Conservation (phyloP, 192 early-diverging fungal genomes). For the Coemansia sp. region DNA sequence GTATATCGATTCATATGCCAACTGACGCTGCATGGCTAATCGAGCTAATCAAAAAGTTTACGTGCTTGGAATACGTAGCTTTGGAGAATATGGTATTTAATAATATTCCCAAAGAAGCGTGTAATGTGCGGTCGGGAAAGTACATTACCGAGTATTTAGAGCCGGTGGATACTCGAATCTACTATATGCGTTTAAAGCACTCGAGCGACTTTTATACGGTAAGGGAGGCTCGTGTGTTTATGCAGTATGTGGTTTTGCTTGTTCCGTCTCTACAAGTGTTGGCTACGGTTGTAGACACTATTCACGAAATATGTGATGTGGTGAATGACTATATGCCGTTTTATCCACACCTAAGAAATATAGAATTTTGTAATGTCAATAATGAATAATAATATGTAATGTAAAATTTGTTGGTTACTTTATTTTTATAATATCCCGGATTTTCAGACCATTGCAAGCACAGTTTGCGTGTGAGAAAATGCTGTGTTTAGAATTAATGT, state of each 20-base stretch:
- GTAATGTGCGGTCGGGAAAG: not conserved
- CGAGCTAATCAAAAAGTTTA: not conserved
- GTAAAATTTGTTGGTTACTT: too few species aligned
- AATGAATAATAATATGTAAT: not conserved
- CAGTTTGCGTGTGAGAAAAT: too few species aligned
- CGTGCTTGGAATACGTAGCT: not conserved
- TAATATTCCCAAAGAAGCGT: not conserved
- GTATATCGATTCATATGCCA: not conserved
- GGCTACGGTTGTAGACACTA: not conserved
- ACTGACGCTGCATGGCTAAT: not conserved
- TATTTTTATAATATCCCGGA: too few species aligned
- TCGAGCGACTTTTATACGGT: not conserved
- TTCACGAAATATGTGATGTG: not conserved
- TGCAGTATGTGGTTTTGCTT: not conserved
- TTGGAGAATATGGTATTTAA: not conserved
- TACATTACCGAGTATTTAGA: not conserved
- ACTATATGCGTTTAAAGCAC: not conserved
- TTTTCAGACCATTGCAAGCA: too few species aligned
- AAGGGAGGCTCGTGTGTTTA: not conserved
- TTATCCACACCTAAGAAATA: not conserved
- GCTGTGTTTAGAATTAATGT: too few species aligned
- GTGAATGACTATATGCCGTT: constrained; percentile 3
- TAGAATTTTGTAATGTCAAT: not conserved
- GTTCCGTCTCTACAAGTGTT: not conserved
- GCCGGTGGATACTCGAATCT: not conserved